Conservation (phyloP, 148 eudicot genomes). For the Amaranthus palmeri region DNA sequence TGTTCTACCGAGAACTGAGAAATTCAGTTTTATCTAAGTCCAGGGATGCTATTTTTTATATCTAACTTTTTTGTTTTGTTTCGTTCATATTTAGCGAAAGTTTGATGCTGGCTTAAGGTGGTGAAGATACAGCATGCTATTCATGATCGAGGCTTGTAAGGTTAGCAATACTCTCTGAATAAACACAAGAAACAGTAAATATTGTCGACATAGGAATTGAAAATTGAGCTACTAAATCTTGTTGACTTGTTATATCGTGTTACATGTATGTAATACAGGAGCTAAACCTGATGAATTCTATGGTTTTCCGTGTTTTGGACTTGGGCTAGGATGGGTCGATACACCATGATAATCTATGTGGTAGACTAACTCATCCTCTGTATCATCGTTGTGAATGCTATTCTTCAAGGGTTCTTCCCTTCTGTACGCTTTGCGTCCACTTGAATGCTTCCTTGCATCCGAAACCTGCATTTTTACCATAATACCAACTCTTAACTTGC, state of each 20-base stretch:
- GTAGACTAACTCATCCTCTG: slow-evolving; percentile 38
- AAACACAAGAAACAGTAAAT: slow-evolving; percentile 3
- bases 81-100: not conserved
- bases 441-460: slow-evolving; percentile 15
- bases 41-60: not conserved
- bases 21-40: not conserved
- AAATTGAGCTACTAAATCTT: slow-evolving; percentile 9
- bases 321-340: slow-evolving; percentile 49
- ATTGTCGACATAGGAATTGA: not conserved
- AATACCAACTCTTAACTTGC: not conserved
- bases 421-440: slow-evolving; percentile 12
- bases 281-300: slow-evolving; percentile 14
- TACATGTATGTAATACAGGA: slow-evolving; percentile 21
- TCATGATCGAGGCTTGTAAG: not conserved
- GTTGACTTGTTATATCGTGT: slow-evolving; percentile 17
- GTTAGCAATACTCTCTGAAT: slow-evolving; percentile 1
- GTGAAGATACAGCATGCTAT: not conserved
- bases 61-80: not conserved
- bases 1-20: no score
- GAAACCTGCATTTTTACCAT: slow-evolving; percentile 20
- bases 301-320: slow-evolving; percentile 49
- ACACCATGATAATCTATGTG: slow-evolving; percentile 68
- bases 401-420: slow-evolving; percentile 8
- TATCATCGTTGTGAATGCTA: slow-evolving; percentile 8
- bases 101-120: not conserved